Evolutionary conservation across 257 asterid genomes (phyloP), one percentile per base, ranked within the genome.

Genomic region (Jaltomata sinuosa): DNA sequence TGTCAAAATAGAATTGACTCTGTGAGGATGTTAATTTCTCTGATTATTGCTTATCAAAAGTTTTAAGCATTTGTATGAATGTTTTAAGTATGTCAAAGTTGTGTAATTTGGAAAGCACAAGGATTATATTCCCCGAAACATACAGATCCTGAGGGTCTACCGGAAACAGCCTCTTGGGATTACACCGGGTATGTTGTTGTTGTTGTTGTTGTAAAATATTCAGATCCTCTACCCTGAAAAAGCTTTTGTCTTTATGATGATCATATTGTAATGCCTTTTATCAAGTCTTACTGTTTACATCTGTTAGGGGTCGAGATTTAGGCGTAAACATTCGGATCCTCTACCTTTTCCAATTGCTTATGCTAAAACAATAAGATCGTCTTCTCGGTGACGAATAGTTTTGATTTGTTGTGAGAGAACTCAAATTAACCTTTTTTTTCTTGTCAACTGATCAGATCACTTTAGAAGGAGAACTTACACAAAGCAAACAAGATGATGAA

Each of bases 401-500:
- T 49, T 49, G 5, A 77, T 76, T 47, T 47, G 81, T 77, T 27
- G 29, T 49, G 42, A 1, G 18, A 27, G 45, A 77, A 29, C 29
- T 77, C 82, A 27, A 77, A 77, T 3, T 49, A 10, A 49, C 45
- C 82, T 49, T 0, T 77, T 77, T 27, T 18, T 49, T 74, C 50
- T 86, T 79, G 40, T 86, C 67, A 38, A 55, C 49, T 49, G 83
- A 42, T 62, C 87, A 93, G 98, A 90, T 86, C 5, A 83, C 45
- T 19, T 91, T 93, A 61, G 87, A 64, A 83, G 91, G 74, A 32
- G 89, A 84, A 79, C 11, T 81, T 36, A 36, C 81, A 14, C 78
- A 55, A 47, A 61, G 85, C 84, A 84, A 85, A 65, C 74, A 84
- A 29, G 91, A 84, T 11, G 59, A 79, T 61, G 89, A 83, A 14